Base-by-base conservation (phyloP, 768 basidiomycete genomes). In the Tylopilus sp. region DNA sequence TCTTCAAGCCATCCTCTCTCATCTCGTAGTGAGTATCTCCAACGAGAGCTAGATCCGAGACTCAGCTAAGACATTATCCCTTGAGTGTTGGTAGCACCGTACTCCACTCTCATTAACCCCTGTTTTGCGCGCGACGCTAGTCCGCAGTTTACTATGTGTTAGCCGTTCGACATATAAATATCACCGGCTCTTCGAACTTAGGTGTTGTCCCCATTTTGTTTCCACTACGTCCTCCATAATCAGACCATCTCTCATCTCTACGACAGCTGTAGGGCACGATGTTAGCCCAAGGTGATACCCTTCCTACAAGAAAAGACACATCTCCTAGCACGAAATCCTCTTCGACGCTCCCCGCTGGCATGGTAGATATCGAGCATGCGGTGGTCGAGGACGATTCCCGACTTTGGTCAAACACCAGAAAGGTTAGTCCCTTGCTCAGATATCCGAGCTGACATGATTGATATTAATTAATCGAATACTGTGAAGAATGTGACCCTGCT, bases 301-400 rank as follows among this genome's bases (percentile, higher is more conserved):
- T 12, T 6, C 21, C 17, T 14, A 40, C 22, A 5, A n/a, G 24
- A 24, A 46, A 48, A n/a, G 21, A 44, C n/a, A 13, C 9, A 24
- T 24, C 28, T 19, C 38, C 59, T 22, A 28, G n/a, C 6, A 14
- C 29, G 25, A 49, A 28, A 2, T 25, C 5, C 8, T 22, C 43
- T 33, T 55, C 49, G 10, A 43, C 46, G 2, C 24, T 42, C 28
- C 37, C 50, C 4, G 52, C 51, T 11, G 25, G 22, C n/a, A 22
- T 34, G 16, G 17, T 45, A 21, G 75, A 75, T 41, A 74, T 75
- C 22, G 75, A 75, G 48, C 75, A 75, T 50, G 66, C 62, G 7
- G 21, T 53, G n/a, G 85, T 87, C 12, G 67, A 73, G 11, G 77
- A 87, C 57, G 86, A 87, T 66, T 86, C 86, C 1, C 77, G 86